Conservation (phyloP, 2,329 filamentous ascomycete genomes). For the Ophiostoma sp. region DNA sequence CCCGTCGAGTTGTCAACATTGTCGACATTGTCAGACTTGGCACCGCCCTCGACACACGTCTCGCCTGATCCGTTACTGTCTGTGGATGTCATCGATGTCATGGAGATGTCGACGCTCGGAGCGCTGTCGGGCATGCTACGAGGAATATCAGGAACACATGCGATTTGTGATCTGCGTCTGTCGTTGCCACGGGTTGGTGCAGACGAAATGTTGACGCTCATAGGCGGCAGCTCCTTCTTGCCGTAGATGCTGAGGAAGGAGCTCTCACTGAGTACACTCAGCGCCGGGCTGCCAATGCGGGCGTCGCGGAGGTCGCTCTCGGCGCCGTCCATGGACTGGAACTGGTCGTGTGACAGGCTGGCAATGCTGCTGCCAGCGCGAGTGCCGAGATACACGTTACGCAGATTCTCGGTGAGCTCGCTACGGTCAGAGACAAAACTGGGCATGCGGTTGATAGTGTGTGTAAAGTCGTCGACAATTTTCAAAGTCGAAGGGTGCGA, state of each 20-base stretch:
- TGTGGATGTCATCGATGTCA: conserved; percentile 3
- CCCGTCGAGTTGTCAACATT: conserved; percentile 27
- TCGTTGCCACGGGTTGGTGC: neutral
- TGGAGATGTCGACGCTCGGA: neutral
- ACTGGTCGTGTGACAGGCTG: conserved; percentile 42
- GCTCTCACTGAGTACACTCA: conserved; percentile 63
- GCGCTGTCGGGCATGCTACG: conserved; percentile 14
- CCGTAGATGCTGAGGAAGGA: conserved; percentile 63
- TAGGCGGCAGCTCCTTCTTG: conserved; percentile 32
- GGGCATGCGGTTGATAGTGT: conserved; percentile 52
- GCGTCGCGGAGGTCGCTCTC: conserved; percentile 32
- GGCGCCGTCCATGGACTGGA: conserved; percentile 39
- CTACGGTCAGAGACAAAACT: conserved; percentile 59
- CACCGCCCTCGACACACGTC: neutral
- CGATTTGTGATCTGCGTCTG: conserved; percentile 17
- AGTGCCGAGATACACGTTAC: conserved; percentile 53
- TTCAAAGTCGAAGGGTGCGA: conserved; percentile 22
- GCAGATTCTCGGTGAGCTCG: conserved; percentile 55
- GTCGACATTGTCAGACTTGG: neutral
- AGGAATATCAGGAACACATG: conserved; percentile 23
- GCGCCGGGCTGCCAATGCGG: conserved; percentile 51
- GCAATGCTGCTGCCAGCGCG: conserved; percentile 46
- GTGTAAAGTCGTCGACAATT: conserved; percentile 32
- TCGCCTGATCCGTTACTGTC: conserved; percentile 6
- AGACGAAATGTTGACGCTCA: conserved; percentile 12